Percentiles rank a stretch among this genome's conserved stretches.
phyloP scores from a whole-genome alignment of 352 stramenopile species.

The Phytophthora pseudosyringae region DNA sequence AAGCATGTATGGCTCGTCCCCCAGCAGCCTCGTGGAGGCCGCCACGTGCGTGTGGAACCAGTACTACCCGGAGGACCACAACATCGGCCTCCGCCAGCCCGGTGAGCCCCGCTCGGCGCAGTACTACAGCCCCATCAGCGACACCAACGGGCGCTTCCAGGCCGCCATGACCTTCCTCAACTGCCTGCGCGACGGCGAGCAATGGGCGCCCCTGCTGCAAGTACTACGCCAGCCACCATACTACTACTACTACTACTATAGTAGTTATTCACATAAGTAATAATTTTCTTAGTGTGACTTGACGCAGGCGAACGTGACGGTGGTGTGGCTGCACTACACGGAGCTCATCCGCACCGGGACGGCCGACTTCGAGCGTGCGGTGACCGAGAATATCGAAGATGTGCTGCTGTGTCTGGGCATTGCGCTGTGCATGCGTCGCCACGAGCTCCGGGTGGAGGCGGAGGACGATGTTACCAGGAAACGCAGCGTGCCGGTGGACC shows the following conservation, averaged over 20 bases:
- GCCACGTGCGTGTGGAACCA: slow-evolving; percentile 79
- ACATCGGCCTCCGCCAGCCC: slow-evolving; percentile 46
- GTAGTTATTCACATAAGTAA: neutral
- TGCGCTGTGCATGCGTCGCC: slow-evolving; percentile 65
- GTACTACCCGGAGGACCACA: slow-evolving; percentile 78
- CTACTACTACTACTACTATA: neutral
- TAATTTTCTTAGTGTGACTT: slow-evolving; percentile 49
- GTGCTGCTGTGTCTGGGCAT: slow-evolving; percentile 72
- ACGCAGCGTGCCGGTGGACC: slow-evolving; percentile 48
- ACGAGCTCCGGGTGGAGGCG: slow-evolving; percentile 60
- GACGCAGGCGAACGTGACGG: slow-evolving; percentile 50
- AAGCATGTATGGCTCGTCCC: slow-evolving; percentile 23
- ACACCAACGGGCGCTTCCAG: slow-evolving; percentile 62
- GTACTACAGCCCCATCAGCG: slow-evolving; percentile 59
- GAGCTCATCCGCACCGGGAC: slow-evolving; percentile 58
- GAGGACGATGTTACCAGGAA: slow-evolving; percentile 55
- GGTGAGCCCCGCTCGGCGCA: slow-evolving; percentile 49
- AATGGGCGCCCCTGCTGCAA: slow-evolving; percentile 61
- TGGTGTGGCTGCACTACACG: slow-evolving; percentile 60
- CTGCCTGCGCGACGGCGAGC: slow-evolving; percentile 55
- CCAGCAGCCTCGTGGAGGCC: slow-evolving; percentile 42
- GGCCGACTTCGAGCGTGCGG: slow-evolving; percentile 56
- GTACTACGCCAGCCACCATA: slow-evolving; percentile 9
- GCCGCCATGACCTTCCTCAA: slow-evolving; percentile 62
- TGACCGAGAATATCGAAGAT: slow-evolving; percentile 65